Evolutionary conservation across 78 protist genomes (phyloP).

Genomic region (Anaeramoeba ignava): DNA sequence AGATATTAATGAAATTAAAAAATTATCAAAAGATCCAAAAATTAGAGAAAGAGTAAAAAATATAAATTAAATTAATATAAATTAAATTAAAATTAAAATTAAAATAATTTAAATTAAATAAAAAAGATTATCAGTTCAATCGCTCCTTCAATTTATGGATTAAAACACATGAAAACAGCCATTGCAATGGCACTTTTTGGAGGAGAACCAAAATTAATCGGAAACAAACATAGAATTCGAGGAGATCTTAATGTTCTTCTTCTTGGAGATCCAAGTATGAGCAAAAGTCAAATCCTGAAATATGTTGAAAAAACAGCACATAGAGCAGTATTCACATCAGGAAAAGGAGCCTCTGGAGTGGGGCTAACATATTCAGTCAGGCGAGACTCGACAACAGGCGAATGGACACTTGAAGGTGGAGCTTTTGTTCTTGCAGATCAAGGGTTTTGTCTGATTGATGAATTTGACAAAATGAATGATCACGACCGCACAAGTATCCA

Average conservation of each 20-base stretch:
- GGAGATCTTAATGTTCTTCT: slow-evolving; percentile 50
- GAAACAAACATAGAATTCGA: slow-evolving; percentile 69
- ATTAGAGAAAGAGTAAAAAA: slow-evolving; percentile 28
- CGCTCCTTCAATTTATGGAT: slow-evolving; percentile 97
- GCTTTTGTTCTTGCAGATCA: too few species aligned
- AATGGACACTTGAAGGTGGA: too few species aligned
- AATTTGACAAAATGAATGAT: slow-evolving; percentile 62
- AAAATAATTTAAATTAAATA: not conserved
- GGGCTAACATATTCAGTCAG: too few species aligned
- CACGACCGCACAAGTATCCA: slow-evolving; percentile 76
- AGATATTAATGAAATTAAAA: slow-evolving; percentile 52
- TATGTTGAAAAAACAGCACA: too few species aligned
- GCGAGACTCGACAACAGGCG: too few species aligned
- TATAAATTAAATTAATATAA: too few species aligned
- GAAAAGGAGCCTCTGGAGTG: too few species aligned
- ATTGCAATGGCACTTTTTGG: slow-evolving; percentile 90
- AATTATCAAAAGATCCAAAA: slow-evolving; percentile 45
- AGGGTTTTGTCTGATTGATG: not conserved
- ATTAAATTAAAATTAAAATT: too few species aligned
- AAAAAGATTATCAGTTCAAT: slow-evolving; percentile 62
- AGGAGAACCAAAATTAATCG: slow-evolving; percentile 63
- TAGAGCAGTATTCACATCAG: too few species aligned
- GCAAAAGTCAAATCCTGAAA: too few species aligned
- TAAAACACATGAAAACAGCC: slow-evolving; percentile 86
- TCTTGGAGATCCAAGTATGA: not conserved